Evolutionary conservation across 2,329 filamentous ascomycete species (phyloP).

Genomic region (Fusarium napiforme): DNA sequence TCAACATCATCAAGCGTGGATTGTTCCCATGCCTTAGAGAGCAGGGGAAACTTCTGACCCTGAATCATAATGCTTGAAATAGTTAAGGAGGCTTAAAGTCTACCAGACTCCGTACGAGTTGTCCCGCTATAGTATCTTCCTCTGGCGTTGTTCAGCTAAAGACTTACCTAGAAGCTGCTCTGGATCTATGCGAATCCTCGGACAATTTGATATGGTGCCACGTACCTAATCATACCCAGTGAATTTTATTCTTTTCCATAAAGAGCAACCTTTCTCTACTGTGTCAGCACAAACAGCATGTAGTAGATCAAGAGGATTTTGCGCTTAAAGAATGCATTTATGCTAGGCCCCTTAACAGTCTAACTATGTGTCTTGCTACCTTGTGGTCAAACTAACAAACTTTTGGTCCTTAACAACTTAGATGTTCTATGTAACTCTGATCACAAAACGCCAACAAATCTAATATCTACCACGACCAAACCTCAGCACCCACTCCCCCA

Average conservation of each 20-base stretch:
- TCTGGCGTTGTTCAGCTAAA: not conserved
- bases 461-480: conserved; percentile 37
- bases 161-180: not conserved
- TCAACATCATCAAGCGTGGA: no score
- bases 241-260: not conserved
- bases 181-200: not conserved
- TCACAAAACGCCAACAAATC: not conserved
- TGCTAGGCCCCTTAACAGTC: not conserved
- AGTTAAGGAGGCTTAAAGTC: not conserved
- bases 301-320: not conserved
- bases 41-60: not conserved
- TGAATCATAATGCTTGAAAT: not conserved
- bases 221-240: not conserved
- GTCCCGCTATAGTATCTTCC: not conserved
- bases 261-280: not conserved
- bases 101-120: not conserved
- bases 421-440: not conserved
- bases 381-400: not conserved
- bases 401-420: not conserved
- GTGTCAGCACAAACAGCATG: not conserved
- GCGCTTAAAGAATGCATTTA: not conserved
- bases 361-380: not conserved
- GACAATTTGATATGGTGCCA: not conserved
- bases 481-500: conserved; percentile 40
- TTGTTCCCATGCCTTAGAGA: not conserved